Conservation (phyloP, 129 eudicot species). For the Lactuca sativa region DNA sequence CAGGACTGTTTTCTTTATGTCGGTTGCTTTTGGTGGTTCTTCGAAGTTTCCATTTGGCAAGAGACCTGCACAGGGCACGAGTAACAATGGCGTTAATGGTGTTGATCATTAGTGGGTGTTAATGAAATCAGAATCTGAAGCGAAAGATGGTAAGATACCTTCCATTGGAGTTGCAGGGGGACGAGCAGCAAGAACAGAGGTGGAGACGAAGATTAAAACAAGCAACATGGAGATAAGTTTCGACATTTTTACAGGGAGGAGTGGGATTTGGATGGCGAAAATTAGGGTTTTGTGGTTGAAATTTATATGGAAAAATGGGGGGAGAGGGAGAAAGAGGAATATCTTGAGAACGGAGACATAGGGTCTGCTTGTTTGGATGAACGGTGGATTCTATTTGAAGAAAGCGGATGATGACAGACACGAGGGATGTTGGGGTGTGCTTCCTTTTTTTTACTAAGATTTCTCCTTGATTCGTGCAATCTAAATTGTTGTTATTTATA, state of each 20-base stretch:
- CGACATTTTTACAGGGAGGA: slow-evolving; percentile 33
- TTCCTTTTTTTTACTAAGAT: not conserved
- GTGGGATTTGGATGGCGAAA: slow-evolving; percentile 8
- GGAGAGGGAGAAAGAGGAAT: slow-evolving; percentile 4
- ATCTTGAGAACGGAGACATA: not conserved
- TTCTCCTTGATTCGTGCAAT: slow-evolving; percentile 28
- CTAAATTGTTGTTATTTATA: not conserved
- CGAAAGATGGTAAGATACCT: slow-evolving; percentile 43
- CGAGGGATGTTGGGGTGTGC: slow-evolving; percentile 30
- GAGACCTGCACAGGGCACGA: slow-evolving; percentile 43
- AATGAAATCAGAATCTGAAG: not conserved
- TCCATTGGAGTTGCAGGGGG: slow-evolving; percentile 32
- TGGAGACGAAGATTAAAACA: slow-evolving; percentile 29
- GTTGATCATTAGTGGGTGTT: not conserved
- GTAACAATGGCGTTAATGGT: not conserved
- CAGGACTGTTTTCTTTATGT: slow-evolving; percentile 59
- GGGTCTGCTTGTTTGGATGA: not conserved
- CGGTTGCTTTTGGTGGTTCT: slow-evolving; percentile 54
- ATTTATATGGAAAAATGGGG: slow-evolving; percentile 13
- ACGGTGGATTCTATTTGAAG: not conserved
- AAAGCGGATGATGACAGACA: slow-evolving; percentile 16
- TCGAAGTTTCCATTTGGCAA: slow-evolving; percentile 88
- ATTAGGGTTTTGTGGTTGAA: slow-evolving; percentile 2
- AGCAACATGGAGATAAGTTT: slow-evolving; percentile 27
- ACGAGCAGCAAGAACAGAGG: slow-evolving; percentile 31